A percentile compares a stretch with the other conserved stretches of the same genome.
phyloP scores from a whole-genome alignment of 192 early-diverging fungal genomes.

The Paraglomus brasilianum region DNA sequence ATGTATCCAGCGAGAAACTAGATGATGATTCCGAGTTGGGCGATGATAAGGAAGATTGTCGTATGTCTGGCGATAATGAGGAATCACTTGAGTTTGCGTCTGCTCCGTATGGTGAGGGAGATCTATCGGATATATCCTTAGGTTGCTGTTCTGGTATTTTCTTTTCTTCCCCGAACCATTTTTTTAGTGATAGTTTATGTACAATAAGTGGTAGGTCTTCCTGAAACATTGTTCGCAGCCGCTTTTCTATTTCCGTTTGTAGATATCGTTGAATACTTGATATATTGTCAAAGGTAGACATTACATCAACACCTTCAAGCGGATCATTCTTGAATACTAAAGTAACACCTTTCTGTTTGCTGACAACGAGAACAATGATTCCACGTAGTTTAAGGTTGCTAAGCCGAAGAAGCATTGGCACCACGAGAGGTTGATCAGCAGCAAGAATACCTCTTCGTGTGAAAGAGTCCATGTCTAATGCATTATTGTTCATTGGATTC shows the following conservation, averaged over 20 bases:
- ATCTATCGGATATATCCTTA: background rate
- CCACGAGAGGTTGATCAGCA: constrained; percentile 89
- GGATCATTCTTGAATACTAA: constrained; percentile 98
- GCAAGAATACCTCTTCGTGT: constrained; percentile 73
- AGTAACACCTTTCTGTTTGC: constrained; percentile 91
- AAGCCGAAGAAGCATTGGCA: constrained; percentile 94
- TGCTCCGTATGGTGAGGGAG: background rate
- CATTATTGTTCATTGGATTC: constrained; percentile 68
- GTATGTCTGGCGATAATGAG: constrained; percentile 33
- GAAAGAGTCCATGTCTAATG: constrained; percentile 59
- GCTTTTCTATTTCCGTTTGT: constrained; percentile 87
- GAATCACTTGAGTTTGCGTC: constrained; percentile 27
- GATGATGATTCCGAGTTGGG: constrained; percentile 16
- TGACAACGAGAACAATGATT: constrained; percentile 91
- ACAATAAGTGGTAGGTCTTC: constrained; percentile 93
- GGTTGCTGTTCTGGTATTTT: constrained; percentile 33
- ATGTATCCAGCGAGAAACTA: constrained; percentile 22
- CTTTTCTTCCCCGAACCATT: constrained; percentile 35
- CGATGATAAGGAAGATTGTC: constrained; percentile 16
- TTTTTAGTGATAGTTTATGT: constrained; percentile 73
- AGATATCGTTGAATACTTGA: constrained; percentile 84
- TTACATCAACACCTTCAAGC: constrained; percentile 87
- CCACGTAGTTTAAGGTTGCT: constrained; percentile 85
- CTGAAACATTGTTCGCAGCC: constrained; percentile 85
- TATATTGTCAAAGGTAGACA: constrained; percentile 96